Percentiles rank a stretch among this genome's conserved stretches.
Evolutionary conservation across 305 asterid genomes (phyloP).

Genomic region (Rubia balearica): DNA sequence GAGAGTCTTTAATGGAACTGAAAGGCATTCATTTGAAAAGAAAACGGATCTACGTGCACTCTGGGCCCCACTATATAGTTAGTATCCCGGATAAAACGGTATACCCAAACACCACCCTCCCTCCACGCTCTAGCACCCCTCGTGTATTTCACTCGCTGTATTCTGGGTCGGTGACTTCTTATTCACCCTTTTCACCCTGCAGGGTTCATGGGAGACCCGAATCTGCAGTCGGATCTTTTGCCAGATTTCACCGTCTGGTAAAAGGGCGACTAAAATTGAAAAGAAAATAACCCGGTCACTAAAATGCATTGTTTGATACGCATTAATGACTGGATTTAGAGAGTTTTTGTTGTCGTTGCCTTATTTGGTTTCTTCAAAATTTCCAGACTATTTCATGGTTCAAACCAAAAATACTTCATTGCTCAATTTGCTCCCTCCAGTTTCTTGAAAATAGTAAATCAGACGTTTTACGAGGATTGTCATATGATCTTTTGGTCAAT

Average conservation of each 20-base stretch:
- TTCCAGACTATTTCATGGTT: background rate
- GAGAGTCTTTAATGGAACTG: conserved; percentile 24
- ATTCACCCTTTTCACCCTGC: background rate
- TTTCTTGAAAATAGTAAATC: too few species aligned
- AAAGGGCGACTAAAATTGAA: conserved; percentile 14
- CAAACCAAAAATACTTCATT: background rate
- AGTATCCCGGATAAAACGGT: conserved; percentile 54
- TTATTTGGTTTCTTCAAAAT: conserved; percentile 10
- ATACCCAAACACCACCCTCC: conserved; percentile 16
- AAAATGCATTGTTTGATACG: conserved; percentile 9
- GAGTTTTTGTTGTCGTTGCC: conserved; percentile 6
- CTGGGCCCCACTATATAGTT: conserved; percentile 5
- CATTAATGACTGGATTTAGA: conserved; percentile 1
- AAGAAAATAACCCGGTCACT: conserved; percentile 1
- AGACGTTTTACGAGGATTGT: too few species aligned
- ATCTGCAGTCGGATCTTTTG: conserved; percentile 14
- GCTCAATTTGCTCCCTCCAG: too few species aligned
- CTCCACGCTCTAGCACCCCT: conserved; percentile 29
- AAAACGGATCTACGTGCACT: conserved; percentile 15
- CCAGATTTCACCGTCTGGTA: background rate
- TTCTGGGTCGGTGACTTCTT: too few species aligned
- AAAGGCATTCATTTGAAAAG: conserved; percentile 35
- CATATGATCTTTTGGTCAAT: background rate
- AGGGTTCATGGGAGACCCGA: background rate
- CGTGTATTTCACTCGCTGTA: background rate